Base-by-base conservation (phyloP, 257 asterid species). In the Salvia splendens region DNA sequence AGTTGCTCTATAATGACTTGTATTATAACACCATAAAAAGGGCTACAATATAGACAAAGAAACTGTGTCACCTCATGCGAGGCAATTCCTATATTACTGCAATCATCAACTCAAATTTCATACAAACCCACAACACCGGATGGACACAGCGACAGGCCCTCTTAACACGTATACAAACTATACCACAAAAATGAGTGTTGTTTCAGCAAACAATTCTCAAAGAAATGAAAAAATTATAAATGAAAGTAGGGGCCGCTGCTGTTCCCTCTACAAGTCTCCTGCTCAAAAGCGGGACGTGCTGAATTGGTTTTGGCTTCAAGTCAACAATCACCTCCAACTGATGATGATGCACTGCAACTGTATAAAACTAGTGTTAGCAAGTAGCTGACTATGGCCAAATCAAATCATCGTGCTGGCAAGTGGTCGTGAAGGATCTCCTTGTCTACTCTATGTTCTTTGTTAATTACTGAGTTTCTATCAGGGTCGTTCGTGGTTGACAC, bases 21-120 rank as follows among this genome's bases (percentile, higher is more conserved):
- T 1, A n/a, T 17, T 60, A 16, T 12, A 61, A 55, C 67, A 54
- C 24, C 30, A 60, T 16, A 53, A 47, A 46, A 57, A 24, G 43
- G 64, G 54, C 68, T 60, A 71, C 77, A 75, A 61, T 73, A 65
- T 74, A 64, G 61, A 78, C 72, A 66, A 68, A 70, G 67, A 67
- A 67, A 61, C 30, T 24, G 43, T 38, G 63, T 71, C 64, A 59
- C 77, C 83, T 78, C 83, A 67, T 75, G 71, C 69, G 78, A 77
- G 78, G 75, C 73, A 45, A 67, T 36, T 67, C 71, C 76, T 70
- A 73, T 41, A 42, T 40, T 6, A 49, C 67, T 51, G 71, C 62
- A 64, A 30, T 52, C 53, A 68, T 32, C 73, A 53, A 65, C 36
- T 55, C 56, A 61, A 70, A 52, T 33, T 64, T 41, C 76, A 73